phyloP scores from a whole-genome alignment of 331 rosid species.

The Spiraea crenata region DNA sequence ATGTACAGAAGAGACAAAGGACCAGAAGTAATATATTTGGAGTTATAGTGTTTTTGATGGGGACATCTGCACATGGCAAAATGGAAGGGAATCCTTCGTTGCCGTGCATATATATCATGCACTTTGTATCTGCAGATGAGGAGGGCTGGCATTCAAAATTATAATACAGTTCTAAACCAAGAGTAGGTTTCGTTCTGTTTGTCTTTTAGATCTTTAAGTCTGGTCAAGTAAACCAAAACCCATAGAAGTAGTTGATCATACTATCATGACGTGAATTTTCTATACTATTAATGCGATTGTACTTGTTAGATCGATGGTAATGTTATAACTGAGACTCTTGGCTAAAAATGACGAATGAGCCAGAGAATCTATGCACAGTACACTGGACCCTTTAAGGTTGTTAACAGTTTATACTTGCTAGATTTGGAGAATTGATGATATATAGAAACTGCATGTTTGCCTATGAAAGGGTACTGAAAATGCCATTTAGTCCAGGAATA shows the following conservation, averaged over 20 bases:
- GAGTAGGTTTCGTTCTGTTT: not conserved
- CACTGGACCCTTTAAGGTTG: not conserved
- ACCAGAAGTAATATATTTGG: conserved; percentile 55
- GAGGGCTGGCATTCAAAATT: not conserved
- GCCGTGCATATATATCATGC: conserved; percentile 15
- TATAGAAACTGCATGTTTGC: not conserved
- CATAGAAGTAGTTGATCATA: not conserved
- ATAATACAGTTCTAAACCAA: not conserved
- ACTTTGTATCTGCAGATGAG: conserved; percentile 8
- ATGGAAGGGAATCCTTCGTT: conserved; percentile 22
- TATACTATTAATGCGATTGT: too few relatives aligned
- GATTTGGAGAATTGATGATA: not conserved
- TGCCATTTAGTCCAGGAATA: too few relatives aligned
- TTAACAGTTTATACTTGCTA: not conserved
- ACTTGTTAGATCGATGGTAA: too few relatives aligned
- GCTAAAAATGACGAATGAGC: not conserved
- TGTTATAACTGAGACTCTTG: too few relatives aligned
- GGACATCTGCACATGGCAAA: conserved; percentile 33
- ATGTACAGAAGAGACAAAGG: conserved; percentile 50
- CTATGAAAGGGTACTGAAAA: not conserved
- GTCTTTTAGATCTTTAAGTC: conserved; percentile 6
- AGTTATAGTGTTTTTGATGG: conserved; percentile 43
- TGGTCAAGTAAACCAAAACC: conserved; percentile 4
- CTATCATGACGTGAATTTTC: too few relatives aligned
- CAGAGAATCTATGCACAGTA: not conserved